Base-by-base conservation (phyloP, 2,329 filamentous ascomycete species). In the Calonectria pseudoreteaudii region DNA sequence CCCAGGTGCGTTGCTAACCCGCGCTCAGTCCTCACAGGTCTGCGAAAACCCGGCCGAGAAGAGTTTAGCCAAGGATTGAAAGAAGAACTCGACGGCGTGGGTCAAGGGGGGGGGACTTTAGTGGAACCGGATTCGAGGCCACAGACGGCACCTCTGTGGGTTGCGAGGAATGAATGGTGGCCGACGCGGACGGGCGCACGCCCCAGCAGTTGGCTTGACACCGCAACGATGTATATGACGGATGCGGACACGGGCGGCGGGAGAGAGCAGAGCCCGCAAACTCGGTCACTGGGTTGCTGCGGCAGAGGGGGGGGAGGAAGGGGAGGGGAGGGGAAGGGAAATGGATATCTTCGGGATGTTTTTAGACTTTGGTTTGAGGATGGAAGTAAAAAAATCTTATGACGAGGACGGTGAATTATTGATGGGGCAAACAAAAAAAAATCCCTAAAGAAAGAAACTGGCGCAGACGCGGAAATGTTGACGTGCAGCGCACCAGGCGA, bases 21-120 rank as follows among this genome's bases (percentile, higher is more conserved):
- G 70, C 65, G 36, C 65, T 68, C 58, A 66, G 58, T 69, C 49
- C 62, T 44, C 36, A 36, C 62, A 20, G 26, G 53, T 9, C 49
- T 41, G 18, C 28, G 20, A 66, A 66, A 66, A 20, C 26, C 56
- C 66, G 49, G 66, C 70, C 58, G 66, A 73, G 71, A 73, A 68
- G 47, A 69, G 71, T 36, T 65, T 73, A 69, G 71, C 49, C 60
- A 62, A 41, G 56, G 68, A 50, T 72, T 49, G 58, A 65, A 62
- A 50, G 66, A 64, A 72, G 70, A 56, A 66, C 50, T 66, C 66
- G 64, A 67, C 64, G 52, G 64, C 65, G 47, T 66, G 47, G 66
- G 70, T 65, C 66, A 69, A 8, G 30, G 30, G 30, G 30, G 70
- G 70, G 70, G 70, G 70, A 26, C 38, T 66, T 38, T 47, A 69